Conservation (phyloP, 306 rosid genomes). For the Pueraria montana region DNA sequence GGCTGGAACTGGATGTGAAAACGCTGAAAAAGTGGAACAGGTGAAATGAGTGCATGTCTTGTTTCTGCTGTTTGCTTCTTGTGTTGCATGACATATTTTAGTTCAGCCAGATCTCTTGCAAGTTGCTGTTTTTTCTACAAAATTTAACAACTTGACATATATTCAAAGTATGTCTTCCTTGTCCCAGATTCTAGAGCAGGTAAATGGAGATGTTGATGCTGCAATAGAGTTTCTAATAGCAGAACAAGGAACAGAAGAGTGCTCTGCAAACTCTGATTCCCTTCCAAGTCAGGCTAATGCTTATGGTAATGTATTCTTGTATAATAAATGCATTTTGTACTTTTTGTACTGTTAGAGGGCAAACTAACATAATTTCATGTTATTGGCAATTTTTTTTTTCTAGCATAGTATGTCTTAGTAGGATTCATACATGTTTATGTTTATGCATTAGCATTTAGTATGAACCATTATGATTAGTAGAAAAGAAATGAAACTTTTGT, state of each 20-base stretch:
- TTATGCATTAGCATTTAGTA: slow-evolving; percentile 23
- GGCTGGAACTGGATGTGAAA: slow-evolving; percentile 81
- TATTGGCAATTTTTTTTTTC: not conserved
- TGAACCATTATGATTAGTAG: slow-evolving; percentile 1
- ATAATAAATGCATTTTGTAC: slow-evolving; percentile 47
- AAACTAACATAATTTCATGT: slow-evolving; percentile 32
- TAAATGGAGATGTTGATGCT: slow-evolving; percentile 75
- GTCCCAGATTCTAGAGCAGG: slow-evolving; percentile 70
- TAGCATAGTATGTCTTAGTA: not conserved
- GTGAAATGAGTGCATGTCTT: slow-evolving; percentile 50
- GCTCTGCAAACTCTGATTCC: slow-evolving; percentile 56
- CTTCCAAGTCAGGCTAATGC: slow-evolving; percentile 51
- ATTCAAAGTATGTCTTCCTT: slow-evolving; percentile 39
- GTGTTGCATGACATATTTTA: slow-evolving; percentile 20
- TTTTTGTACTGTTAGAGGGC: slow-evolving; percentile 28
- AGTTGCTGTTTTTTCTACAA: slow-evolving; percentile 29
- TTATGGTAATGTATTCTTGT: slow-evolving; percentile 55
- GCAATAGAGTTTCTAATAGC: slow-evolving; percentile 88
- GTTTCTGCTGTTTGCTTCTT: slow-evolving; percentile 28
- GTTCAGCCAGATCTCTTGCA: slow-evolving; percentile 40
- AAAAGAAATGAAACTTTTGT: slow-evolving; percentile 1
- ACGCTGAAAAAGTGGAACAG: slow-evolving; percentile 68
- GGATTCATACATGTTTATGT: slow-evolving; percentile 16
- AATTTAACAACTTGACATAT: slow-evolving; percentile 31
- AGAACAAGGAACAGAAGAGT: slow-evolving; percentile 71